These are phyloP conservation scores for Cyclostephanos tholiformis DNA, from an alignment of 108 stramenopile species.

Conservation along the genomic window DNA sequence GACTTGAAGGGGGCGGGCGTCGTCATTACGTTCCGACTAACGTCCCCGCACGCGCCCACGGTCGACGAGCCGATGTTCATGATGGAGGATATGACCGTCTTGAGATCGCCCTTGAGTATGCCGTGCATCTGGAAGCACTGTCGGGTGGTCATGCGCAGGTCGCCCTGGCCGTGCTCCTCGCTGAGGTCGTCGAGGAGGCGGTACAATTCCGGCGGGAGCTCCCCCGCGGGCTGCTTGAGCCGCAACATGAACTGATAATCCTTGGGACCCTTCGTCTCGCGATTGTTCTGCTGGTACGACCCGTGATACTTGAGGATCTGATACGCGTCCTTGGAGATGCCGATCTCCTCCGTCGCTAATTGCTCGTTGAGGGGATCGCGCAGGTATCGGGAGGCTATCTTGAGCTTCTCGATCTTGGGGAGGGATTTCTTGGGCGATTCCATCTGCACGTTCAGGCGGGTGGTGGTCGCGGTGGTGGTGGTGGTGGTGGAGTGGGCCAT, in stretches of 20 bases:
- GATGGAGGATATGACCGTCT: slow-evolving; percentile 93
- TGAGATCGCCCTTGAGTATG: slow-evolving; percentile 93
- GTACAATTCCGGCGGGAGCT: slow-evolving; percentile 91
- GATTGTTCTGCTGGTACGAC: slow-evolving; percentile 96
- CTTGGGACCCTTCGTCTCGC: slow-evolving; percentile 83
- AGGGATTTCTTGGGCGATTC: slow-evolving; percentile 74
- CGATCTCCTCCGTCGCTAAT: slow-evolving; percentile 76
- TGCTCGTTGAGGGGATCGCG: slow-evolving; percentile 73
- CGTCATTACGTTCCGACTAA: slow-evolving; percentile 95
- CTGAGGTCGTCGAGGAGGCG: slow-evolving; percentile 90
- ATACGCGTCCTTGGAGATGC: slow-evolving; percentile 86
- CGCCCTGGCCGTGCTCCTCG: slow-evolving; percentile 89
- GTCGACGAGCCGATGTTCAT: slow-evolving; percentile 96
- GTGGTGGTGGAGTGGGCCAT: slow-evolving; percentile 24
- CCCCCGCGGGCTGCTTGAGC: slow-evolving; percentile 97
- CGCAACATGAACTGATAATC: slow-evolving; percentile 99
- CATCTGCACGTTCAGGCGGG: slow-evolving; percentile 64
- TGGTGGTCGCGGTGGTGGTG: slow-evolving; percentile 12
- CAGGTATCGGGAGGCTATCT: slow-evolving; percentile 67
- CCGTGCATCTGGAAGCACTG: slow-evolving; percentile 99
- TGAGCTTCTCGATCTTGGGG: slow-evolving; percentile 80
- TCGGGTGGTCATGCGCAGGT: slow-evolving; percentile 95
- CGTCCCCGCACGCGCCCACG: slow-evolving; percentile 98
- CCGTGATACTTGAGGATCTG: slow-evolving; percentile 98
- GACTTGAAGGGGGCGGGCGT: slow-evolving; percentile 90